Evolutionary conservation across 441 rosid genomes (phyloP), one percentile per base, ranked within the genome.

Genomic region (Lepidium campestre): DNA sequence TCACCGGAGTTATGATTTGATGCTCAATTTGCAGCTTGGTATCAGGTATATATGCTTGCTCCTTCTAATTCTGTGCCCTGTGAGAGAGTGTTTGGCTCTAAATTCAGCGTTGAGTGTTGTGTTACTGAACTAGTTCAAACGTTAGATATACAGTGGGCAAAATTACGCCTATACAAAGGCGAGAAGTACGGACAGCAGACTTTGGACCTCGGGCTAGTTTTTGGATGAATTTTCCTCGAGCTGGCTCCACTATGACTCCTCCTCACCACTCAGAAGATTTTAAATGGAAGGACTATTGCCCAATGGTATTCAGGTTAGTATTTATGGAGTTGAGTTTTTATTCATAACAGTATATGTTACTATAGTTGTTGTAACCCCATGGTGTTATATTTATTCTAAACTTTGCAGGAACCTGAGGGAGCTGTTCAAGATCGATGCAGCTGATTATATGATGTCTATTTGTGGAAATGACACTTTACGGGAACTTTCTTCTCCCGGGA

Each of bases 401-500:
- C 18, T 49, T 76, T 77, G 39, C 67, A 94, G 97, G 89, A 86
- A 94, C 80, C 70, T 94, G 75, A 85, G 99, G 79, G 97, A 94
- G 82, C 85, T 94, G 96, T 94, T 94, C 87, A 89, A 94, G 84
- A 91, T 94, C 56, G 96, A 94, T 72, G 93, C 97, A 44, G 97
- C 97, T 60, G 97, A 94, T 80, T 91, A 91, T 75, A 94, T 94
- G 97, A 89, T 94, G 86, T 91, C 97, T 39, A 94, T 94, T 70
- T 94, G 97, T 64, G 99, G 97, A 68, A 94, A 89, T 66, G 97
- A 89, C 83, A 89, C 93, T 70, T 92, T 94, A 44, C 81, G 97
- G 71, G 97, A 91, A 70, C 97, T 94, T 77, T 94, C 97, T 79
- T 94, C 99, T 55, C 97, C 99, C 36, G 97, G 99, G 53, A 94